Evolutionary conservation across 225 moss, liverwort and hornwort species (phyloP), one percentile per base, ranked within the genome.

Genomic region (Thuidium tamariscinum): DNA sequence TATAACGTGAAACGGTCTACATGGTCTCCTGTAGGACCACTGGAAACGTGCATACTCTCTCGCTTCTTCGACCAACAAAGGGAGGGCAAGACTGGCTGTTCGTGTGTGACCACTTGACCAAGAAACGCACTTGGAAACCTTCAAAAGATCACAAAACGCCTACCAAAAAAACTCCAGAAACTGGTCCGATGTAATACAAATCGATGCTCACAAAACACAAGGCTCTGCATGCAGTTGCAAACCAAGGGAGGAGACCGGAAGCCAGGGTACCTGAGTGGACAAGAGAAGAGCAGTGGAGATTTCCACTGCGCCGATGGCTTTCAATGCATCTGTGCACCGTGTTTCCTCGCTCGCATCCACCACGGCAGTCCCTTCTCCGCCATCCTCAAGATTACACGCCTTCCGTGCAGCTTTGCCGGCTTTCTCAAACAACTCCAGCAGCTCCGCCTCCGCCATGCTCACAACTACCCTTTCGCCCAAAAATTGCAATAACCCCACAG

Each of bases 351-450:
- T 67, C 66, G 72, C 87, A 44, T 90, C 84, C 81, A 90, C 86
- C 34, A 70, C 86, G 64, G 66, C 85, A 17, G 66, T 52, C 62
- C 73, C 74, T 10, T 72, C 11, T 59, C 10, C 88, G 27, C 70
- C 88, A 75, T 90, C 92, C 70, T 86, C 90, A 37, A 76, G 12
- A 72, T 17, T 23, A 22, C 73, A 90, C 20, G 93, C 93, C 85
- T 86, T 94, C 61, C 89, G 89, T 15, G 95, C 95, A n/a, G 98
- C 93, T 89, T 94, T 96, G 90, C 73, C 89, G 18, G 92, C 98
- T 87, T 92, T 95, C 76, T 96, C 96, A 74, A 95, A 98, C 66
- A 98, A 87, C 88, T 93, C 92, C 54, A 96, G 87, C 71, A 98
- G 90, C 81, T 92, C 88, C 78, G 79, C 74, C 60, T 91, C 93